Percentiles rank a stretch among this genome's conserved stretches.
These are phyloP conservation scores for Sphenostylis stenocarpa DNA, from an alignment of 306 rosid genomes.

Conservation along the genomic window DNA sequence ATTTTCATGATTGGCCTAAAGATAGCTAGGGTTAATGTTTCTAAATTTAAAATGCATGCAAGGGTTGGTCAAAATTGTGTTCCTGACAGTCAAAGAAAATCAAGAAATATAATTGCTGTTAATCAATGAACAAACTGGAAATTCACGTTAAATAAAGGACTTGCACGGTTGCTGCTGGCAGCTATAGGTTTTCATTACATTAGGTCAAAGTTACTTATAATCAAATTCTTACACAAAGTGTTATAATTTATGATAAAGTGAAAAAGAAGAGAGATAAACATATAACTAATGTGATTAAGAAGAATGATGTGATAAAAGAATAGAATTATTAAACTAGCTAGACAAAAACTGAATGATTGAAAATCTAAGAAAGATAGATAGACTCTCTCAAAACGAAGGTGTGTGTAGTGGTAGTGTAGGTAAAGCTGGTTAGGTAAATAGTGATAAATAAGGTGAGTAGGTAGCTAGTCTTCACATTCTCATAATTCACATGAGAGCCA, in stretches of 20 bases:
- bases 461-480: background rate
- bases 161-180: background rate
- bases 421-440: constrained; percentile 12
- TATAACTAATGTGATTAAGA: no score
- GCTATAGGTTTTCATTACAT: no score
- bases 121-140: background rate
- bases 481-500: constrained; percentile 25
- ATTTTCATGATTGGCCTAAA: background rate
- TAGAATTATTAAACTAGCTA: no score
- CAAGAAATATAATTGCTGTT: background rate
- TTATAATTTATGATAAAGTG: no score
- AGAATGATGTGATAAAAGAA: no score
- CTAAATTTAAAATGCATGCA: background rate
- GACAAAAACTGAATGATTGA: background rate
- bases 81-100: background rate
- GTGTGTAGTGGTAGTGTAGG: background rate
- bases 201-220: no score
- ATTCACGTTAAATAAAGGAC: background rate
- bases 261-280: no score
- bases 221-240: no score
- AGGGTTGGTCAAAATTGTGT: background rate
- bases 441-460: background rate
- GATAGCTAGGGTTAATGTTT: background rate
- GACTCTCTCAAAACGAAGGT: background rate
- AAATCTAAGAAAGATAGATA: background rate